Conservation (phyloP, 331 rosid species). For the Telfairia occidentalis region DNA sequence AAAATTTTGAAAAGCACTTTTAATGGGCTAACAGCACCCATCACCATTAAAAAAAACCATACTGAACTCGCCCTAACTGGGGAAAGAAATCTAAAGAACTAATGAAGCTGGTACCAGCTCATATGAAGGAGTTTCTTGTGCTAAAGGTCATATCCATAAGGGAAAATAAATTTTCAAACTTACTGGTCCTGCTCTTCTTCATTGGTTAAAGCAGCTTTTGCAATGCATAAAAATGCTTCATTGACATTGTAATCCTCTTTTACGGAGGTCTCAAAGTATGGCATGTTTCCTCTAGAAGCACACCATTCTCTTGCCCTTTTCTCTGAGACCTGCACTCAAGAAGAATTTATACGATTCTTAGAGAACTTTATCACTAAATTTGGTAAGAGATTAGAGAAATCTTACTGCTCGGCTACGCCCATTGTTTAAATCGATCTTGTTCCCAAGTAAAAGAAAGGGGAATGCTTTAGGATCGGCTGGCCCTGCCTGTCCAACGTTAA, state of each 20-base stretch:
- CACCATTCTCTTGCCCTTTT: slow-evolving; percentile 76
- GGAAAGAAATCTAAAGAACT: not conserved
- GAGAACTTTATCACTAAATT: not conserved
- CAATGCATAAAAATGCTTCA: slow-evolving; percentile 59
- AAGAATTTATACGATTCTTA: not conserved
- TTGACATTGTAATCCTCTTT: slow-evolving; percentile 61
- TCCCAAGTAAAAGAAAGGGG: slow-evolving; percentile 71
- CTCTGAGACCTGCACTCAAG: slow-evolving; percentile 46
- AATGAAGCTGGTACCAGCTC: not conserved
- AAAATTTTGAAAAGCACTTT: not conserved
- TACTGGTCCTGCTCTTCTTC: slow-evolving; percentile 61
- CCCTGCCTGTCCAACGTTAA: slow-evolving; percentile 40
- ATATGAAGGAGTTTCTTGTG: not conserved
- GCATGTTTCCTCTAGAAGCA: slow-evolving; percentile 56
- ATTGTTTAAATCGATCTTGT: slow-evolving; percentile 61
- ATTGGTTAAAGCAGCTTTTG: slow-evolving; percentile 45
- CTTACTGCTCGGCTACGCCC: slow-evolving; percentile 56
- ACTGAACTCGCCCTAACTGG: not conserved
- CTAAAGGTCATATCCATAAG: not conserved
- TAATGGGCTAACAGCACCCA: not conserved
- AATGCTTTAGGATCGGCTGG: slow-evolving; percentile 37
- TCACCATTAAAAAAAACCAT: not conserved
- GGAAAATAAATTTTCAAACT: slow-evolving; percentile 16
- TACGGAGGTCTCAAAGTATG: slow-evolving; percentile 80
- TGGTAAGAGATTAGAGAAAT: not conserved